Conservation (phyloP, 2,329 filamentous ascomycete species). For the Seiridium unicorne region DNA sequence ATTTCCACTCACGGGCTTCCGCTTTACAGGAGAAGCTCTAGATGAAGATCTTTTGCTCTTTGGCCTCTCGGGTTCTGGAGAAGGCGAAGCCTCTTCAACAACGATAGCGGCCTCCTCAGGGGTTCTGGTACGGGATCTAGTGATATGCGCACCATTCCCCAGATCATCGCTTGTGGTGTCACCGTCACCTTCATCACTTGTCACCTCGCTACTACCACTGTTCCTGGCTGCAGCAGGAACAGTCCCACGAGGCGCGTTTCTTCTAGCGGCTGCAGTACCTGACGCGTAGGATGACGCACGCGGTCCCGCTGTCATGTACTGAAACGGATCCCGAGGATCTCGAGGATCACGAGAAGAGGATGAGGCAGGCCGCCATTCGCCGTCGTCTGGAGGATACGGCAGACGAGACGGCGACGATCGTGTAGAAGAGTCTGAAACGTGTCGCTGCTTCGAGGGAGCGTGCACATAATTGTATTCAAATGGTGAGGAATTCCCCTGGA, state of each 20-base stretch:
- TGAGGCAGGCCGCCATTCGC: slow-evolving; percentile 24
- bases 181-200: slow-evolving; percentile 29
- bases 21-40: slow-evolving; percentile 28
- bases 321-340: slow-evolving; percentile 44
- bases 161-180: slow-evolving; percentile 27
- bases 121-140: slow-evolving; percentile 20
- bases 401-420: slow-evolving; percentile 31
- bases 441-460: slow-evolving; percentile 31
- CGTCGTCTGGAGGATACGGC: slow-evolving; percentile 25
- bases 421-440: slow-evolving; percentile 42
- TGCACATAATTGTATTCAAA: slow-evolving; percentile 46
- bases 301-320: slow-evolving; percentile 48
- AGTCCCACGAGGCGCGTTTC: slow-evolving; percentile 20
- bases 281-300: slow-evolving; percentile 31
- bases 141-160: slow-evolving; percentile 19
- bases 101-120: slow-evolving; percentile 40
- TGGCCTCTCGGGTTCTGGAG: slow-evolving; percentile 23
- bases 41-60: slow-evolving; percentile 38
- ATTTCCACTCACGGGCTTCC: slow-evolving; percentile 28
- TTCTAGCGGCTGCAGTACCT: slow-evolving; percentile 31
- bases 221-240: slow-evolving; percentile 31
- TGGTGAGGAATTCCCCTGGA: slow-evolving; percentile 38
- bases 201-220: slow-evolving; percentile 30
- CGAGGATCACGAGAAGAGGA: slow-evolving; percentile 23
- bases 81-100: slow-evolving; percentile 28